These are phyloP conservation scores for Picea abies DNA, from an alignment of 83 land plant species.

Conservation along the genomic window DNA sequence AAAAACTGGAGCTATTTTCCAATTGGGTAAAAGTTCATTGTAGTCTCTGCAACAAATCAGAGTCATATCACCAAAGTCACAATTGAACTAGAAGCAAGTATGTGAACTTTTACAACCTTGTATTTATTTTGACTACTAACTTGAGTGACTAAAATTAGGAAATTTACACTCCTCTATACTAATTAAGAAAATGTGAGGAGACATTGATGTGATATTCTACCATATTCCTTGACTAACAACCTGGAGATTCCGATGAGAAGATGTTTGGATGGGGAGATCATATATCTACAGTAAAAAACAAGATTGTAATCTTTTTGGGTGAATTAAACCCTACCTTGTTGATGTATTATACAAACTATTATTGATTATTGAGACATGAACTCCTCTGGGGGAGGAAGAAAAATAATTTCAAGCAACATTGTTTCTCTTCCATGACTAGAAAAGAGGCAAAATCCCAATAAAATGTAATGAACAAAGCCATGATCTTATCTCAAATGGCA, in stretches of 20 bases:
- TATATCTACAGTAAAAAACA: conserved; percentile 3
- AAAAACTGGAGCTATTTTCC: conserved; percentile 17
- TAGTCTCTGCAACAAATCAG: conserved; percentile 24
- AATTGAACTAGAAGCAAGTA: conserved; percentile 21
- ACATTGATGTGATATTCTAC: conserved; percentile 40
- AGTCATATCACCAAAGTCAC: conserved; percentile 32
- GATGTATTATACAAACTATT: too few relatives aligned
- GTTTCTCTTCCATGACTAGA: too few relatives aligned
- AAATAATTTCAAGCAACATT: too few relatives aligned
- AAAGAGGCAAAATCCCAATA: too few relatives aligned
- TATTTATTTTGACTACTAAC: not conserved
- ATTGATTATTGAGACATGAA: too few relatives aligned
- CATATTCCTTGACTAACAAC: not conserved
- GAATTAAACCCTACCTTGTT: too few relatives aligned
- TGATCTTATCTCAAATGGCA: too few relatives aligned
- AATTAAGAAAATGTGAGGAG: conserved; percentile 11
- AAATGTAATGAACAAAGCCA: too few relatives aligned
- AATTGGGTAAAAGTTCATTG: conserved; percentile 45
- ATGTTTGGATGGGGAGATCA: conserved; percentile 14
- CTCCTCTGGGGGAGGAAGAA: too few relatives aligned
- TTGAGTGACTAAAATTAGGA: not conserved
- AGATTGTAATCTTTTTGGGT: not conserved
- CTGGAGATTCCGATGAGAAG: conserved; percentile 10
- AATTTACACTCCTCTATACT: not conserved
- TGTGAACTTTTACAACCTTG: not conserved